These are phyloP conservation scores for Salvia splendens DNA, from an alignment of 257 asterid species.

Conservation along the genomic window DNA sequence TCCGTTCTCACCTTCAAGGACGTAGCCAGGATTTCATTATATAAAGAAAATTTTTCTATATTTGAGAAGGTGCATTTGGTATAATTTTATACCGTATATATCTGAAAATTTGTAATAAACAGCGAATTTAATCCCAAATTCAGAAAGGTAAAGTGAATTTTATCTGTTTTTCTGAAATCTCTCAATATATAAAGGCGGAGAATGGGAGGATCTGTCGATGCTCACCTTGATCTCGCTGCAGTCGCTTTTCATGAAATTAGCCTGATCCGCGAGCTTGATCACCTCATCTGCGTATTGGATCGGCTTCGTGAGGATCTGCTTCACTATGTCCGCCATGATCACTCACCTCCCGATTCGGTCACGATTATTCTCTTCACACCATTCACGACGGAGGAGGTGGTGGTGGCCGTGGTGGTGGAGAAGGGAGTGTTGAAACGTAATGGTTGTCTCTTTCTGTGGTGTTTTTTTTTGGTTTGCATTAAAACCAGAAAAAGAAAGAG, in stretches of 20 bases:
- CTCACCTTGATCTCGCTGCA: slow-evolving; percentile 56
- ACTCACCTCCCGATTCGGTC: slow-evolving; percentile 16
- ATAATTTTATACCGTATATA: too few species aligned
- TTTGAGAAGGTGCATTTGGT: too few species aligned
- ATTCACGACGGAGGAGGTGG: slow-evolving; percentile 9
- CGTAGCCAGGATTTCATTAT: too few species aligned
- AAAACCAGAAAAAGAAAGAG: slow-evolving; percentile 8
- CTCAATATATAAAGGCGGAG: too few species aligned
- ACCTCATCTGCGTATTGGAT: slow-evolving; percentile 70
- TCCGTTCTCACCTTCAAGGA: slow-evolving; percentile 31
- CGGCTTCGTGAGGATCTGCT: slow-evolving; percentile 62
- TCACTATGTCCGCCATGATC: slow-evolving; percentile 73
- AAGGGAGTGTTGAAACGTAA: slow-evolving; percentile 46
- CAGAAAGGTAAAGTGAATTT: too few species aligned
- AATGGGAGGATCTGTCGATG: too few species aligned
- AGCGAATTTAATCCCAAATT: too few species aligned
- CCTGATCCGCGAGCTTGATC: slow-evolving; percentile 48
- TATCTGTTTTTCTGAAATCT: too few species aligned
- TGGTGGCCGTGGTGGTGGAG: slow-evolving; percentile 31
- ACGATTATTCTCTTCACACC: neutral
- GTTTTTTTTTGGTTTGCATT: slow-evolving; percentile 1
- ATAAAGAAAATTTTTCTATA: too few species aligned
- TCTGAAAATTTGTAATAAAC: too few species aligned
- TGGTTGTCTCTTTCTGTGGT: slow-evolving; percentile 34
- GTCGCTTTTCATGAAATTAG: slow-evolving; percentile 53